Evolutionary conservation across 2,329 filamentous ascomycete species (phyloP), one percentile per base, ranked within the genome.

Genomic region (Scedosporium apiospermum): DNA sequence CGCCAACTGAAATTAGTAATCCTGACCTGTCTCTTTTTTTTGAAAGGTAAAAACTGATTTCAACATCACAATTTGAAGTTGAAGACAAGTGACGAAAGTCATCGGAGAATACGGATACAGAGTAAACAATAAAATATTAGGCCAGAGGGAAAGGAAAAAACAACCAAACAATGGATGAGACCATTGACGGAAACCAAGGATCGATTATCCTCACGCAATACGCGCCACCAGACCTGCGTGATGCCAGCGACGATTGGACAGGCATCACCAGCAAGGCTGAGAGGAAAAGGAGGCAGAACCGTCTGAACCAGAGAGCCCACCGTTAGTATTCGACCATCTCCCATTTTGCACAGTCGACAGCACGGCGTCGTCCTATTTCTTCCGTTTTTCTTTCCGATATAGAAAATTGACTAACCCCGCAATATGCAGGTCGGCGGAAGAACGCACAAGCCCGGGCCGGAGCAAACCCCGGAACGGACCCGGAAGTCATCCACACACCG

Each of bases 241-340:
- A 34, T 9, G 16, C n/a, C 26, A 34, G 18, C 1, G 71, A 75
- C 46, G 72, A 75, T 60, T 75, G 72, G 72, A 74, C 69, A 1
- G 72, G 72, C 5, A 66, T 71, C 6, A 71, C 67, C 3, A 70
- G 67, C 61, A 67, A 68, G 1, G 65, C 65, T 0, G 64, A 69
- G 62, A 67, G 68, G 26, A 66, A 68, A 42, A 67, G 67, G 59
- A 57, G 67, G 14, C 68, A 71, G 60, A 71, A 71, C 64, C 63
- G 66, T 1, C 62, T 64, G 1, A 68, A 71, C 65, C 70, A 65
- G 58, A 63, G 71, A 60, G 67, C 67, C 18, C 66, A 65, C n/a
- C 63, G 68, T 67, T 66, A 68, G 44, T 75, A 68, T 64, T 21
- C 21, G 9, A 16, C 53, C 23, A 23, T 27, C 16, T 27, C 16